phyloP scores from a whole-genome alignment of 2,329 filamentous ascomycete species.

The Fusarium metavorans region DNA sequence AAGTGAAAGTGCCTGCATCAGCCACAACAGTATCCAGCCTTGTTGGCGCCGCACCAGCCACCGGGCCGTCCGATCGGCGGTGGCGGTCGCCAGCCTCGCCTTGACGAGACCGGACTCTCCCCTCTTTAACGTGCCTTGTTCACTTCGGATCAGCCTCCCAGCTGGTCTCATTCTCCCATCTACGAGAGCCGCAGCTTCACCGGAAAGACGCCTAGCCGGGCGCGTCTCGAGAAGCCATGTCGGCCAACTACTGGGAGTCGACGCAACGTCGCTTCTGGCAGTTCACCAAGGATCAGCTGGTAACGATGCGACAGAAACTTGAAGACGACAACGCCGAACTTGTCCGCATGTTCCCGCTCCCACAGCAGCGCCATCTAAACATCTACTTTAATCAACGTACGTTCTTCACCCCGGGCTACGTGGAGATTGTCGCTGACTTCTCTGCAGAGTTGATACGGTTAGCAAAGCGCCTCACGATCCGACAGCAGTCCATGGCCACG shows the following conservation, averaged over 20 bases:
- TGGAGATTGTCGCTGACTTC: conserved; percentile 6
- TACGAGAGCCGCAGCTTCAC: background rate
- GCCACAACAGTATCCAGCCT: background rate
- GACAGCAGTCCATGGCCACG: conserved; percentile 93
- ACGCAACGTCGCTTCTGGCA: conserved; percentile 92
- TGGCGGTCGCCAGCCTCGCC: conserved; percentile 27
- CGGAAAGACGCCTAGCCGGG: conserved; percentile 20
- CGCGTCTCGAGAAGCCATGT: conserved; percentile 68
- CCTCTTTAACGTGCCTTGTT: conserved; percentile 5
- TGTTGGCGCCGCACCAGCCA: conserved; percentile 23
- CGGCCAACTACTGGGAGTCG: conserved; percentile 96
- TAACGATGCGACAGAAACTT: conserved; percentile 79
- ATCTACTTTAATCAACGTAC: conserved; percentile 93
- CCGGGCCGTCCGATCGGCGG: conserved; percentile 19
- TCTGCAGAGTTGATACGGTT: conserved; percentile 80
- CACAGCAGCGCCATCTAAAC: conserved; percentile 83
- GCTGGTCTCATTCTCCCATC: background rate
- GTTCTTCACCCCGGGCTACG: conserved; percentile 43
- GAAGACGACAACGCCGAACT: conserved; percentile 81
- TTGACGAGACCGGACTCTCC: background rate
- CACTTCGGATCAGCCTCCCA: conserved; percentile 13
- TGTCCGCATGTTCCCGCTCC: conserved; percentile 83
- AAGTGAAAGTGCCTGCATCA: background rate
- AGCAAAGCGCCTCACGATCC: conserved; percentile 83
- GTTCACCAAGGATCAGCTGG: conserved; percentile 85